Conservation (phyloP, 345 rosid species). For the Gossypium thurberi region DNA sequence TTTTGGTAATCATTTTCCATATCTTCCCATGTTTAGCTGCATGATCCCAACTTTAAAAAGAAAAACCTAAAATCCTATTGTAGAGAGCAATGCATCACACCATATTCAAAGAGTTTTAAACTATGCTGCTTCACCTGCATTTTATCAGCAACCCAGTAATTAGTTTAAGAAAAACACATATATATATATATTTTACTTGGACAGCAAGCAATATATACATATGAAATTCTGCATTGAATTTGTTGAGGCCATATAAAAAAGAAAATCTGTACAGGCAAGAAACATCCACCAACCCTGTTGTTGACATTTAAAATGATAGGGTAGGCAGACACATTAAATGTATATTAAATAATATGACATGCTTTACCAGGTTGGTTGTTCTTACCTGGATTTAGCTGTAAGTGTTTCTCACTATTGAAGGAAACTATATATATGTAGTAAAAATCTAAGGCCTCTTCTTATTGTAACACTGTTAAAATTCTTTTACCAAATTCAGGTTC, state of each 20-base stretch:
- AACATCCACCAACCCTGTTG: constrained; percentile 5
- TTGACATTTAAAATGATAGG: background rate
- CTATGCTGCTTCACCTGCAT: constrained; percentile 2
- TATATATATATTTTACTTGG: background rate
- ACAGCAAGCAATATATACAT: background rate
- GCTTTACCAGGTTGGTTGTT: background rate
- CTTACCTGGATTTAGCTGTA: background rate
- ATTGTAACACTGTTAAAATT: no score
- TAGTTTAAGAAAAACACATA: background rate
- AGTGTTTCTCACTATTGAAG: background rate
- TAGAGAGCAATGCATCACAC: background rate
- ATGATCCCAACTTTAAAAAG: background rate
- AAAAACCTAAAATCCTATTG: constrained; percentile 8
- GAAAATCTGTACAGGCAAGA: no score
- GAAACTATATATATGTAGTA: background rate
- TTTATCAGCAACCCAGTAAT: background rate
- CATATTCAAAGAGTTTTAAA: background rate
- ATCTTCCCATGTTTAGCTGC: background rate
- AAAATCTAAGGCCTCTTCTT: background rate
- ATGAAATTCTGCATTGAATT: no score
- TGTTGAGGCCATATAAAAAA: background rate
- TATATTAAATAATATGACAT: background rate
- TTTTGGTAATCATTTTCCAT: background rate
- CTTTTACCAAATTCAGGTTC: no score
- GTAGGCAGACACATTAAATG: background rate